Conservation (phyloP, 164 flowering plant species). For the Piper betle region DNA sequence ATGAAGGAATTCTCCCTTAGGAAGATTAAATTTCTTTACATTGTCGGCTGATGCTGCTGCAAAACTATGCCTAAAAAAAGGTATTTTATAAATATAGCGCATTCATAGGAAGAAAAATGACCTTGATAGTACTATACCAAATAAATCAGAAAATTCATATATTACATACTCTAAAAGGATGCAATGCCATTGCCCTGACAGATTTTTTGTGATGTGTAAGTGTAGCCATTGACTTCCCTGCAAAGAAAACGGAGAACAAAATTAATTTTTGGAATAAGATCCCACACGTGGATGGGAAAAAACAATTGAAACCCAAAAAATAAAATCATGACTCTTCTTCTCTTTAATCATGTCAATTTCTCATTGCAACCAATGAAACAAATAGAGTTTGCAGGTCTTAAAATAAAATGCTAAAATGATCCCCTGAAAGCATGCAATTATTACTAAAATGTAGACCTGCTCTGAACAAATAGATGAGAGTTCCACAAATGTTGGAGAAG, state of each 20-base stretch:
- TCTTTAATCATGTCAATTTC: no score
- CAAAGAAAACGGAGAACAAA: neutral
- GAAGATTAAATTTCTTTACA: slow-evolving; percentile 89
- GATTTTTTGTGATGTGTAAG: slow-evolving; percentile 97
- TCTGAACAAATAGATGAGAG: slow-evolving; percentile 9
- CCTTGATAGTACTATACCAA: neutral
- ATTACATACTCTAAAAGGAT: slow-evolving; percentile 84
- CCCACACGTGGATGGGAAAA: neutral
- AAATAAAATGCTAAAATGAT: neutral
- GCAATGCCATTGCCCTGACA: slow-evolving; percentile 91
- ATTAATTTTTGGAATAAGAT: no score
- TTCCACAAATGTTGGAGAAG: neutral
- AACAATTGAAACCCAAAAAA: no score
- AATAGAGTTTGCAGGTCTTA: no score
- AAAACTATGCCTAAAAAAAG: slow-evolving; percentile 49
- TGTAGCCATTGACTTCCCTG: slow-evolving; percentile 87
- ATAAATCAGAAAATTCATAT: neutral
- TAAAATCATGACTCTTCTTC: no score
- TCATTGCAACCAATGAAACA: no score
- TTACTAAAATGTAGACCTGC: slow-evolving; percentile 26
- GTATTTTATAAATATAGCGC: neutral
- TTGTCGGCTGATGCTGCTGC: slow-evolving; percentile 99
- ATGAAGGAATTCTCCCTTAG: slow-evolving; percentile 90
- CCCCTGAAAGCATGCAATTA: neutral
- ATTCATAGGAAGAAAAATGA: neutral